Evolutionary conservation across 2,329 filamentous ascomycete species (phyloP).

Genomic region (Knufia fluminis): DNA sequence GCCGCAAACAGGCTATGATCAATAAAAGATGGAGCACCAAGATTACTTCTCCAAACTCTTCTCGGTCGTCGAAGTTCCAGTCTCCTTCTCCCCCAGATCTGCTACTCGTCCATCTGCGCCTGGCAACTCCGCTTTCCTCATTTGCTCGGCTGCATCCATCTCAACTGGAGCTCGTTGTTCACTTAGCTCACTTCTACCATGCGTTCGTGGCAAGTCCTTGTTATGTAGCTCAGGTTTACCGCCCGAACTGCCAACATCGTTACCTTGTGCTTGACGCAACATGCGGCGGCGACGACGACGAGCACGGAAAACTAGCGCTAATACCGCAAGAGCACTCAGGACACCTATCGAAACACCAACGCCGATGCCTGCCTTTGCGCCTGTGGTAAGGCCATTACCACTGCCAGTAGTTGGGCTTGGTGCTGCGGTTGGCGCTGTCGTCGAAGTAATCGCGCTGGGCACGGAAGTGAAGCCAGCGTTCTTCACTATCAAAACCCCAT

Average conservation of each 20-base stretch:
- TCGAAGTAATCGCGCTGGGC: no score
- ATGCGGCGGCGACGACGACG: background rate
- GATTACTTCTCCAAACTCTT: no score
- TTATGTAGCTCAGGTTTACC: background rate
- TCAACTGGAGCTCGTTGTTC: background rate
- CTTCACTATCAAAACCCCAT: no score
- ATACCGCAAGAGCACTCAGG: background rate
- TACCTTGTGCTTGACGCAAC: background rate
- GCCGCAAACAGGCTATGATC: no score
- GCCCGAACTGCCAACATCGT: background rate
- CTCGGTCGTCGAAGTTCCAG: background rate
- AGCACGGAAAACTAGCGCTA: background rate
- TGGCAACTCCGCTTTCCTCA: background rate
- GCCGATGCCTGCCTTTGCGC: background rate
- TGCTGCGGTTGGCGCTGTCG: no score
- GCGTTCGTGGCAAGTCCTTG: background rate
- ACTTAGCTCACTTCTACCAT: background rate
- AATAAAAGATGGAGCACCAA: no score
- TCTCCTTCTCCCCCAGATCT: background rate
- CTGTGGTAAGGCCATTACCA: background rate
- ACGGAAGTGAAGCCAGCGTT: no score
- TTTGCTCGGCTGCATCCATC: conserved; percentile 1
- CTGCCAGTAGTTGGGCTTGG: background rate
- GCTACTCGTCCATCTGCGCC: background rate
- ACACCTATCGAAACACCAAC: background rate